Evolutionary conservation across 1,284 basidiomycete genomes (phyloP), one percentile per base, ranked within the genome.

Genomic region (Xerocomus cyaneibrunnescens): DNA sequence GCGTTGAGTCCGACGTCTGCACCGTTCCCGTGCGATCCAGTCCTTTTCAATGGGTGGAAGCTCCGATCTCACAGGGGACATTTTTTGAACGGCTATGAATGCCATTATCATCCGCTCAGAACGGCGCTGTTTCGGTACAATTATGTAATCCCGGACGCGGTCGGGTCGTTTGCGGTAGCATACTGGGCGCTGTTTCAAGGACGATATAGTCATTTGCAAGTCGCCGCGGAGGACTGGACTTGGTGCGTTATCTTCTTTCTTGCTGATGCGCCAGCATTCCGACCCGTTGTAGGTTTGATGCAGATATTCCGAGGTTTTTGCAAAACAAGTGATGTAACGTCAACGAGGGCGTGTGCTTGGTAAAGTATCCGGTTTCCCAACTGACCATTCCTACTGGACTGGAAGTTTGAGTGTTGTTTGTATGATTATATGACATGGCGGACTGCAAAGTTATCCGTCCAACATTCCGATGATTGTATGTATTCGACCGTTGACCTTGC

Each of bases 51-150:
- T n/a, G 61, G 65, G 32, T 72, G 68, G 69, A 45, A 0, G 10
- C 5, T 61, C 30, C 30, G 0, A 14, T 3, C 3, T 2, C 0
- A 1, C 7, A 7, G 0, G 1, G 4, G 12, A 5, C 3, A 6
- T n/a, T n/a, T n/a, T n/a, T n/a, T n/a, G 13, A 2, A 8, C 8
- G 19, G 32, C 1, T 52, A 45, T 17, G 13, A 38, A 3, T 45
- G 40, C 22, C 19, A 45, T 10, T 50, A 35, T 10, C 32, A 45
- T 25, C 28, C 36, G 8, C 13, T 57, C 16, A 45, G 40, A 35
- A 23, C 57, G 36, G 67, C 64, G 0, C 8, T 63, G 13, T 65
- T 67, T 51, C 58, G 64, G 7, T 68, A 68, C 35, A 61, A 61
- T 21, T 61, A 67, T 41, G 36, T 32, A n/a, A 34, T 63, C 2